Evolutionary conservation across 2,329 filamentous ascomycete genomes (phyloP).

Genomic region (Aspergillus uvarum): DNA sequence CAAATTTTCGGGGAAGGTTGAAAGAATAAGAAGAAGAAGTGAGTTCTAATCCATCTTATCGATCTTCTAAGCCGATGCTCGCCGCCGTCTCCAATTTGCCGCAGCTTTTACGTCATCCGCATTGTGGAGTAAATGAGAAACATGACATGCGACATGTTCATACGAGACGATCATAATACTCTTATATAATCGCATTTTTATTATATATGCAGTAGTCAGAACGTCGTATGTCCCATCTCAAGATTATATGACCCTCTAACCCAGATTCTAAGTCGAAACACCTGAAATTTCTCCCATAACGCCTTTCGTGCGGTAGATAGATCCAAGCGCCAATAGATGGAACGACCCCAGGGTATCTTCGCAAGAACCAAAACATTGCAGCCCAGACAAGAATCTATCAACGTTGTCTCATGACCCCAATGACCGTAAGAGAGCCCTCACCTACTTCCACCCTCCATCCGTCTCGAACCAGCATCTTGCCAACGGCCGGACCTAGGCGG

Average conservation of each 20-base stretch:
- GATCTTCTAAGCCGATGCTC: not conserved
- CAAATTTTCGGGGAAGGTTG: too few species aligned
- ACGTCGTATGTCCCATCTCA: not conserved
- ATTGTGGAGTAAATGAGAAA: not conserved
- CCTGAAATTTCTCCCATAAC: not conserved
- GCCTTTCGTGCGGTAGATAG: not conserved
- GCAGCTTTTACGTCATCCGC: constrained; percentile 8
- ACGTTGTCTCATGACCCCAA: constrained; percentile 50
- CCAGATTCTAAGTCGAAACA: not conserved
- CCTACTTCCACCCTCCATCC: constrained; percentile 80
- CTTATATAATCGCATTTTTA: too few species aligned
- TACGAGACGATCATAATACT: too few species aligned
- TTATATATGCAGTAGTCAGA: not conserved
- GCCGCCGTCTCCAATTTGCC: constrained; percentile 3
- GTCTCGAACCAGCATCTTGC: constrained; percentile 68
- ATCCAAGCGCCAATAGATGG: not conserved
- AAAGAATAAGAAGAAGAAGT: too few species aligned
- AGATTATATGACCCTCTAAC: not conserved
- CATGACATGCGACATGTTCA: not conserved
- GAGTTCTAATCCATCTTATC: too few species aligned
- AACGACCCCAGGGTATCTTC: constrained; percentile 19
- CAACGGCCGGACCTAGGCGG: constrained; percentile 76
- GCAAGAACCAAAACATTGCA: not conserved
- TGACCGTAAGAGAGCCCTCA: constrained; percentile 69
- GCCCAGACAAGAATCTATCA: constrained; percentile 15